phyloP scores from a whole-genome alignment of 176 grass and related monocot species.

The Oryza punctata region DNA sequence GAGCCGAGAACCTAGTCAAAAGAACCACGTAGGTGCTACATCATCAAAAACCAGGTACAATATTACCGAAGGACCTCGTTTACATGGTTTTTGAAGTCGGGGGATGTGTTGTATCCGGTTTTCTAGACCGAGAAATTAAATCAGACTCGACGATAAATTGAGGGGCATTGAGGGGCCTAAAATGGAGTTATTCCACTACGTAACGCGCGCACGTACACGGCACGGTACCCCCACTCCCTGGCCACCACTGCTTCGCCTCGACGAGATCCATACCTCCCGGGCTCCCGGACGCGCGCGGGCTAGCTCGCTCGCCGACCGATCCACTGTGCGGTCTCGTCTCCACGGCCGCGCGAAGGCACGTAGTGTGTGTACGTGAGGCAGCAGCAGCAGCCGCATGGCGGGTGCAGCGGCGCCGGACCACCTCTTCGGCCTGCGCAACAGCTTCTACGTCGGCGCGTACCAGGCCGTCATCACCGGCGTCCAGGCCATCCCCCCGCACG shows the following conservation, averaged over 20 bases:
- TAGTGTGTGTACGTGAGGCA: neutral
- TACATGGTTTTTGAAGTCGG: too few species aligned
- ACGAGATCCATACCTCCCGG: slow-evolving; percentile 13
- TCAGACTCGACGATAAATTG: too few species aligned
- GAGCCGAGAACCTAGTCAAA: too few species aligned
- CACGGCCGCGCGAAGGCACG: too few species aligned
- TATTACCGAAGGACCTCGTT: too few species aligned
- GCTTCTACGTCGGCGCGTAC: slow-evolving; percentile 88
- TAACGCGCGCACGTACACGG: neutral
- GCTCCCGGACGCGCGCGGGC: neutral
- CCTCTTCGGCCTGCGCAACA: slow-evolving; percentile 75
- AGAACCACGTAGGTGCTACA: too few species aligned
- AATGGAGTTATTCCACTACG: too few species aligned
- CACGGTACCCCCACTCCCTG: neutral
- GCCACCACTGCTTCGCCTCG: neutral
- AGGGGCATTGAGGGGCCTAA: too few species aligned
- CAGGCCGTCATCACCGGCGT: slow-evolving; percentile 73
- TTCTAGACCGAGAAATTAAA: too few species aligned
- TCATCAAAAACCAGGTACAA: too few species aligned
- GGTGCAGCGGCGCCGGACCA: slow-evolving; percentile 41
- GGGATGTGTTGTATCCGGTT: too few species aligned
- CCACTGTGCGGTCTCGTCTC: too few species aligned
- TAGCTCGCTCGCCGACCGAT: neutral
- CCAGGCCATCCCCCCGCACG: slow-evolving; percentile 54
- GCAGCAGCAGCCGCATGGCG: slow-evolving; percentile 14